These are phyloP conservation scores for Plectosphaerella plurivora DNA, from an alignment of 2,329 filamentous ascomycete species.

Conservation along the genomic window DNA sequence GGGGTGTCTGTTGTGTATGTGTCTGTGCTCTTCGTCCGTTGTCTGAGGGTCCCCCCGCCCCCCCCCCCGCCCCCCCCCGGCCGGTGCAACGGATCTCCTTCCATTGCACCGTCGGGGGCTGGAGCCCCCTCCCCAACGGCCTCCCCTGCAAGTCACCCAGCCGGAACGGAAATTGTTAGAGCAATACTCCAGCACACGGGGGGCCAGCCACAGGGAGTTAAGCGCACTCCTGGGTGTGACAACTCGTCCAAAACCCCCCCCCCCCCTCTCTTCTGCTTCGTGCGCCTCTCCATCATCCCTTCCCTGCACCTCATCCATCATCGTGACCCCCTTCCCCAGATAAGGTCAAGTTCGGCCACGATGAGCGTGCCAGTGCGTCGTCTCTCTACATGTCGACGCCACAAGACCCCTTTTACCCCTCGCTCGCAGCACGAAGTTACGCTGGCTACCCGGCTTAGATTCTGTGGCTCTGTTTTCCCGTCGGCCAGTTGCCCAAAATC, in stretches of 20 bases:
- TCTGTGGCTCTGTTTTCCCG: no score
- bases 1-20: not conserved
- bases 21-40: no score
- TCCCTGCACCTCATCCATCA: not conserved
- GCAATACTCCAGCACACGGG: not conserved
- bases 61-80: no score
- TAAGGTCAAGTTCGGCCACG: not conserved
- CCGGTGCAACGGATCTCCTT: not conserved
- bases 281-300: not conserved
- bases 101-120: not conserved
- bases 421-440: no score
- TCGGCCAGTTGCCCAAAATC: no score
- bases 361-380: not conserved
- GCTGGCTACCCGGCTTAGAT: no score
- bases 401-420: not conserved
- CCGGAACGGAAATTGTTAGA: constrained; percentile 2
- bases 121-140: not conserved
- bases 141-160: constrained; percentile 1
- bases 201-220: not conserved
- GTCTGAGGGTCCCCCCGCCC: not conserved
- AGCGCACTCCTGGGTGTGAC: not conserved
- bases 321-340: not conserved
- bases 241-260: not conserved
- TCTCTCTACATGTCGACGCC: not conserved
- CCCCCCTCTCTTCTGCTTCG: not conserved